Percentiles rank a stretch among this genome's conserved stretches.
These are phyloP conservation scores for Zalerion maritima DNA, from an alignment of 495 filamentous ascomycete species.

Conservation along the genomic window DNA sequence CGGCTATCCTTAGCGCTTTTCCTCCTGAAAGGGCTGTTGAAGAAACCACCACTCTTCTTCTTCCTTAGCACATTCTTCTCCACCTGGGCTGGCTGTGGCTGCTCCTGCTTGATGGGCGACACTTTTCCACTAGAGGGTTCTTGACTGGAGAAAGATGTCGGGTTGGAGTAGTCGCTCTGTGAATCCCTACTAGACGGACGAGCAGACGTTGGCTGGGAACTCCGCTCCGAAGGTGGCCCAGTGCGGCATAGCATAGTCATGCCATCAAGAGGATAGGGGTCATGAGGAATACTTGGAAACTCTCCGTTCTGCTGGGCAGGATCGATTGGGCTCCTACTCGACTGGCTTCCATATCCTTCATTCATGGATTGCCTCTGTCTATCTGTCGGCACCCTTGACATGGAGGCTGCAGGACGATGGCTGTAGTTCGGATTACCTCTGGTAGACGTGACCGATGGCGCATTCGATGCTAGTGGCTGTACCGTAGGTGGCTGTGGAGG, in stretches of 20 bases:
- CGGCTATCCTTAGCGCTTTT: constrained; percentile 75
- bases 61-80: constrained; percentile 66
- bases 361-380: constrained; percentile 30
- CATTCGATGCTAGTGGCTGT: constrained; percentile 1
- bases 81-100: neutral
- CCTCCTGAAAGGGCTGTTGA: constrained; percentile 81
- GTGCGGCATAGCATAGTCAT: constrained; percentile 98
- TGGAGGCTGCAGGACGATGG: neutral
- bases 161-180: constrained; percentile 80
- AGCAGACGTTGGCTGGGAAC: constrained; percentile 55
- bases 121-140: constrained; percentile 51
- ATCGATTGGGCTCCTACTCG: no score
- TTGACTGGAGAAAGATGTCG: constrained; percentile 79
- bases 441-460: neutral
- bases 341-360: no score
- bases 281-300: constrained; percentile 64
- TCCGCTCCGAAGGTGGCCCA: constrained; percentile 71
- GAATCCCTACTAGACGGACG: constrained; percentile 80
- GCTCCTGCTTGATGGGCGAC: constrained; percentile 49
- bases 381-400: constrained; percentile 11
- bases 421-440: neutral
- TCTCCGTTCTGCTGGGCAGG: constrained; percentile 42
- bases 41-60: constrained; percentile 83
- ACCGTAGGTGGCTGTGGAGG: no score
- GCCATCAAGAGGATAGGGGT: constrained; percentile 87